A percentile compares a stretch with the other conserved stretches of the same genome.
Conservation (phyloP, 73 alveolate genomes). For the Paramecium sexaurelia region DNA sequence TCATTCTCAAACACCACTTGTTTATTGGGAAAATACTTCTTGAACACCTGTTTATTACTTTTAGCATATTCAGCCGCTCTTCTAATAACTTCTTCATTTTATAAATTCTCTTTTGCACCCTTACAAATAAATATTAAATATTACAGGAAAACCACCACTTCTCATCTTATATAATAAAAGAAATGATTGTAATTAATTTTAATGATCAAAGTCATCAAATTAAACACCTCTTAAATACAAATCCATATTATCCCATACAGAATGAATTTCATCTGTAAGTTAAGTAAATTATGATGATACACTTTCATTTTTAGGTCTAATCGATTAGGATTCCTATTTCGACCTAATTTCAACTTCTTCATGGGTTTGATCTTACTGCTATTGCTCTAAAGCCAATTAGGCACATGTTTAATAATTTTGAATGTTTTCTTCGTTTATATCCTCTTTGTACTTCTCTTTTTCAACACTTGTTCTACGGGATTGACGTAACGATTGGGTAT, state of each 20-base stretch:
- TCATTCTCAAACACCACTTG: constrained; percentile 22
- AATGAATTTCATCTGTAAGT: constrained; percentile 29
- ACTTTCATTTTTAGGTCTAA: constrained; percentile 13
- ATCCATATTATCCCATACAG: constrained; percentile 58
- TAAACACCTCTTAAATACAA: constrained; percentile 16
- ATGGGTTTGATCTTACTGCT: neutral
- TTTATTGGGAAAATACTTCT: constrained; percentile 23
- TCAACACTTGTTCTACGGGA: neutral
- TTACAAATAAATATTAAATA: neutral
- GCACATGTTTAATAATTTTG: neutral
- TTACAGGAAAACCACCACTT: constrained; percentile 50
- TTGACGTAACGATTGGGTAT: neutral
- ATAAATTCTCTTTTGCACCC: constrained; percentile 50
- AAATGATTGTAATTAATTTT: neutral
- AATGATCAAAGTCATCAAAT: constrained; percentile 45
- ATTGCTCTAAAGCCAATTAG: neutral
- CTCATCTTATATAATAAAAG: neutral
- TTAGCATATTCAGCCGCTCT: neutral
- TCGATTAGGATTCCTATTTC: neutral
- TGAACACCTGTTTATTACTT: neutral
- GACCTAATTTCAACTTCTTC: neutral
- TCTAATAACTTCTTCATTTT: constrained; percentile 34
- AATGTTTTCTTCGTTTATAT: neutral
- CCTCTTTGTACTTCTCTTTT: neutral
- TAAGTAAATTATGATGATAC: constrained; percentile 39